Percentiles rank a stretch among this genome's conserved stretches.
These are phyloP conservation scores for Phaeosphaeriaceae sp. DNA, from an alignment of 2,329 filamentous ascomycete genomes.

Conservation along the genomic window DNA sequence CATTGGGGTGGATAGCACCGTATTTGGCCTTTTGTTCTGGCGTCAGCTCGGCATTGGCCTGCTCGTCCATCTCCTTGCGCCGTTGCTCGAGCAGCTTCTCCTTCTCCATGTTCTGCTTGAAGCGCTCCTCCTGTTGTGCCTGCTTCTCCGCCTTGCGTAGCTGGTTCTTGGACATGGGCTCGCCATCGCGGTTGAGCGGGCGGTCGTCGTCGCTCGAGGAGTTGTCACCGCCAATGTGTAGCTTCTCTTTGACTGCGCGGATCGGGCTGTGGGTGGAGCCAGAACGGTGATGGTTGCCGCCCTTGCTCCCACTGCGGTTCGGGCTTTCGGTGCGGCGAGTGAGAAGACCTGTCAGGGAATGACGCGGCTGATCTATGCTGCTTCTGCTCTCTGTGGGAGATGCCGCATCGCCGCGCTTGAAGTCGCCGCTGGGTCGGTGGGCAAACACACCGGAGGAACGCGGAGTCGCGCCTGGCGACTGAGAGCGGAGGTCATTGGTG, in stretches of 20 bases:
- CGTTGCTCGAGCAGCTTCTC: constrained; percentile 54
- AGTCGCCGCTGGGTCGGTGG: constrained; percentile 41
- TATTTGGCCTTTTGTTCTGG: constrained; percentile 66
- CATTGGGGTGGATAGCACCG: constrained; percentile 64
- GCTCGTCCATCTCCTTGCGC: constrained; percentile 56
- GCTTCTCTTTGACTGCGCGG: constrained; percentile 49
- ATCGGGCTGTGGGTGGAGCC: constrained; percentile 48
- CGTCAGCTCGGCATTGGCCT: constrained; percentile 62
- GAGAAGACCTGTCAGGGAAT: constrained; percentile 44
- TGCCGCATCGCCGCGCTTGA: constrained; percentile 37
- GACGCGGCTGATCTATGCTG: constrained; percentile 38
- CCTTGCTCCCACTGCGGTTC: constrained; percentile 29
- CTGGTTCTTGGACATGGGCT: constrained; percentile 59
- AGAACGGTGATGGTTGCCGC: constrained; percentile 28
- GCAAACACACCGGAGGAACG: constrained; percentile 36
- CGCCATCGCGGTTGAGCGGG: constrained; percentile 58
- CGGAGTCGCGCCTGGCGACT: constrained; percentile 35
- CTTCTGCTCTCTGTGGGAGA: constrained; percentile 40
- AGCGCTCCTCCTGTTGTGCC: constrained; percentile 53
- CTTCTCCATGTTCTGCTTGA: constrained; percentile 53
- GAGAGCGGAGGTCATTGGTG: constrained; percentile 18
- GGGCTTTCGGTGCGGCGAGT: constrained; percentile 47
- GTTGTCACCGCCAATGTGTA: constrained; percentile 43
- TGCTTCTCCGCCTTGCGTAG: constrained; percentile 57
- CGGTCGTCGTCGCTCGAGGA: constrained; percentile 42